phyloP scores from a whole-genome alignment of 73 alveolate species.

The Tetrahymena elliotti region DNA sequence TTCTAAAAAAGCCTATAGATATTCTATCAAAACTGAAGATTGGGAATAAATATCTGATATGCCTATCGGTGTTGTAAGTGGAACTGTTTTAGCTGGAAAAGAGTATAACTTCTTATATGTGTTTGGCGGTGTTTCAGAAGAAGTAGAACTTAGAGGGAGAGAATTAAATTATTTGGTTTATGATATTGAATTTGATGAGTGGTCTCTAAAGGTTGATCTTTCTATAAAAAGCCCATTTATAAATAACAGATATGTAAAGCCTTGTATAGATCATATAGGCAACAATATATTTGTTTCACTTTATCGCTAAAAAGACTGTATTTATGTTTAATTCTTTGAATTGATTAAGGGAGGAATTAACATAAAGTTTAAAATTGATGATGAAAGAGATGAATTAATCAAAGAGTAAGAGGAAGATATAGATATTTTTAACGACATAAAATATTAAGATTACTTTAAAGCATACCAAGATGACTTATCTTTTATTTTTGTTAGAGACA shows the following conservation, averaged over 20 bases:
- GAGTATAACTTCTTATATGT: not conserved
- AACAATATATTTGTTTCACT: slow-evolving; percentile 11
- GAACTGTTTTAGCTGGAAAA: slow-evolving; percentile 12
- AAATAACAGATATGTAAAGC: slow-evolving; percentile 22
- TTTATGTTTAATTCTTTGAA: slow-evolving; percentile 18
- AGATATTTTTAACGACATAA: not conserved
- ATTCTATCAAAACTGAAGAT: slow-evolving; percentile 17
- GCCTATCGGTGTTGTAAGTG: slow-evolving; percentile 22
- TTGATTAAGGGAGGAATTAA: slow-evolving; percentile 34
- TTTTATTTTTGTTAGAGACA: slow-evolving; percentile 14
- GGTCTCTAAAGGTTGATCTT: slow-evolving; percentile 32
- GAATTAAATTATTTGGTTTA: slow-evolving; percentile 11
- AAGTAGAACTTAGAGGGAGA: slow-evolving; percentile 16
- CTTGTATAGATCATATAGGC: slow-evolving; percentile 19
- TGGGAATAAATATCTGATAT: slow-evolving; percentile 11
- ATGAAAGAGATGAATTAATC: not conserved
- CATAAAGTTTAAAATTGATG: slow-evolving; percentile 15
- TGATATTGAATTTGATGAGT: slow-evolving; percentile 17
- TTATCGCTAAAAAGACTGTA: not conserved
- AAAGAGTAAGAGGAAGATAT: not conserved
- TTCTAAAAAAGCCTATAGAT: slow-evolving; percentile 14
- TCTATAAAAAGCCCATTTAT: slow-evolving; percentile 26
- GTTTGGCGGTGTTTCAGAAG: slow-evolving; percentile 44
- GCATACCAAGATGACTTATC: slow-evolving; percentile 33
- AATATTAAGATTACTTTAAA: slow-evolving; percentile 9